Evolutionary conservation across 2,329 filamentous ascomycete genomes (phyloP).

Genomic region (Alternaria hordeiaustralica): DNA sequence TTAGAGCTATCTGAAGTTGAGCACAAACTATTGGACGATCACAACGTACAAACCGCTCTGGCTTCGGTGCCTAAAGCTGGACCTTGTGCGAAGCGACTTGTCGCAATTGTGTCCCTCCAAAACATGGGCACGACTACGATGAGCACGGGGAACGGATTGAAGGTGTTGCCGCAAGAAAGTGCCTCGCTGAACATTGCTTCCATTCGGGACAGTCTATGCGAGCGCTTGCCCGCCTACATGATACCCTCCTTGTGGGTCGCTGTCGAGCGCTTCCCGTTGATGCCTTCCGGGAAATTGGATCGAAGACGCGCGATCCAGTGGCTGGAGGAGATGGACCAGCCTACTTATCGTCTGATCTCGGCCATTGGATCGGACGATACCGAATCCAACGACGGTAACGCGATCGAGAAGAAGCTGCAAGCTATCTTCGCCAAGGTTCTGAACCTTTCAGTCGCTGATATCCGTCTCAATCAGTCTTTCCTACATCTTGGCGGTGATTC

Average conservation of each 20-base stretch:
- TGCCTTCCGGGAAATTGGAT: conserved; percentile 43
- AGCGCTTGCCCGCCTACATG: conserved; percentile 43
- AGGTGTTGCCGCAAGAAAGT: conserved; percentile 29
- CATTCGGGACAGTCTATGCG: conserved; percentile 38
- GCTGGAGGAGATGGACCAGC: conserved; percentile 39
- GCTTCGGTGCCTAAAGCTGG: conserved; percentile 37
- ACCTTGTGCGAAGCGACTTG: conserved; percentile 41
- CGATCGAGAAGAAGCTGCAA: conserved; percentile 36
- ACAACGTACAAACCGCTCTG: conserved; percentile 35
- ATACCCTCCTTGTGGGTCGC: conserved; percentile 42
- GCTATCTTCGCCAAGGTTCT: conserved; percentile 40
- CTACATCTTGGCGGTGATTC: conserved; percentile 45
- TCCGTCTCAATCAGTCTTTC: conserved; percentile 44
- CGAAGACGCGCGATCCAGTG: conserved; percentile 37
- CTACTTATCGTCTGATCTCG: conserved; percentile 35
- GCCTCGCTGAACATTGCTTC: conserved; percentile 29
- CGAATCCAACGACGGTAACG: conserved; percentile 20
- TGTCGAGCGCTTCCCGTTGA: conserved; percentile 37
- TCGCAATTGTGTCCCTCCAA: conserved; percentile 37
- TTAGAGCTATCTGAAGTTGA: conserved; percentile 56
- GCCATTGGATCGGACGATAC: conserved; percentile 26
- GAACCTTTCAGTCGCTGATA: conserved; percentile 32
- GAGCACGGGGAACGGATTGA: conserved; percentile 6
- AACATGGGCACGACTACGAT: conserved; percentile 9
- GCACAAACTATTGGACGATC: conserved; percentile 48